Evolutionary conservation across 768 basidiomycete species (phyloP), one percentile per base, ranked within the genome.

Genomic region (Calvatia gigantea): DNA sequence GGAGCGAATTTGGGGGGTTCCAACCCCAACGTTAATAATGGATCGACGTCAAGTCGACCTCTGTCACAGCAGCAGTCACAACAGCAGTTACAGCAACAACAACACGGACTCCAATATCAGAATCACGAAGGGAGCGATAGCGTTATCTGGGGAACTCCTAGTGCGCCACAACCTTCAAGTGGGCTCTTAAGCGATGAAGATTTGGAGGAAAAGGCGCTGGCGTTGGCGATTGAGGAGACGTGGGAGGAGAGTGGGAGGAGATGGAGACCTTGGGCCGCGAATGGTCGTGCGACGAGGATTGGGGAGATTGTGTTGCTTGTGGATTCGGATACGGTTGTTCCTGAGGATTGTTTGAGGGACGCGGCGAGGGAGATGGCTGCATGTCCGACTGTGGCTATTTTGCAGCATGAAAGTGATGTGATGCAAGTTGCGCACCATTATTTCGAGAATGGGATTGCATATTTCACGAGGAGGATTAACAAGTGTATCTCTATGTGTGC

Each of bases 391-490:
- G 83, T 94, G 15, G 91, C 84, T 2, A 91, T 96, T 68, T 82
- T 96, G 51, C 93, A 94, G 63, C 92, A 95, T 66, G 88, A 88
- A 62, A 86, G 84, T 21, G 88, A 89, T 63, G 90, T 93, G 43
- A 87, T 92, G 85, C 87, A 91, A 68, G 88, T 92, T 55, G 89
- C 82, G 0, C 75, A 86, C 65, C 88, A 93, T 67, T 94, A 90
- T 69, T 94, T 95, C 64, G 93, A 96, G 70, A 93, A 91, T 62
- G 89, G 87, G 62, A 84, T 94, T 59, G 81, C 91, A 12, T 87
- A 86, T 69, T 94, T 94, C 70, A 93, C 92, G 15, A 79, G 81
- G 58, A 76, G 89, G 57, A 87, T 94, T 67, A 91, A 94, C 64
- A 73, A 78, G 67, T 85, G 75, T 60, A 91, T 79, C 74, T 88